Conservation (phyloP, 306 rosid genomes). For the Vigna hirtella region DNA sequence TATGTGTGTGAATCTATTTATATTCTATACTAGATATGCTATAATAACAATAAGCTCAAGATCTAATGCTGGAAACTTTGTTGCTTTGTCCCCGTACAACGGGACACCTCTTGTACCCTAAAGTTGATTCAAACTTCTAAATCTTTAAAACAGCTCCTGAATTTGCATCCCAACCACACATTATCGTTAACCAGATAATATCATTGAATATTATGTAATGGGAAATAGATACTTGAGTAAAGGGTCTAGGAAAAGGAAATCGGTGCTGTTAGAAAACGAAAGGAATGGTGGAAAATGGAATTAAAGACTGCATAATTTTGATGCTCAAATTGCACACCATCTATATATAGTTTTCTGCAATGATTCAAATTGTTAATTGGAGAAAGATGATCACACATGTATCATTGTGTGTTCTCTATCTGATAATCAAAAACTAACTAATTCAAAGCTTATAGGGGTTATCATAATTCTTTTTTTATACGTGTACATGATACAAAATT, state of each 20-base stretch:
- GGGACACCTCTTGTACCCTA: slow-evolving; percentile 64
- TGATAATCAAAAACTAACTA: neutral
- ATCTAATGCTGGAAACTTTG: slow-evolving; percentile 48
- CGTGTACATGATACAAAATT: neutral
- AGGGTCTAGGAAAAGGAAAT: neutral
- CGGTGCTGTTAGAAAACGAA: neutral
- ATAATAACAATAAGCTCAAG: slow-evolving; percentile 40
- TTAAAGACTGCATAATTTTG: slow-evolving; percentile 22
- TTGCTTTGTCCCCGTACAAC: slow-evolving; percentile 62
- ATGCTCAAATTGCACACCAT: neutral
- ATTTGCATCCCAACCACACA: slow-evolving; percentile 48
- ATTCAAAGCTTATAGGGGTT: neutral
- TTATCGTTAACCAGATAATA: slow-evolving; percentile 61
- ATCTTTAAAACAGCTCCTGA: slow-evolving; percentile 35
- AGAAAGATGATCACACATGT: neutral
- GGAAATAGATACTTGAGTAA: slow-evolving; percentile 34
- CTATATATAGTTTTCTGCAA: neutral
- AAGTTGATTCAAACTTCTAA: slow-evolving; percentile 58
- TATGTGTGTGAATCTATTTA: slow-evolving; percentile 23
- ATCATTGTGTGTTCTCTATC: neutral
- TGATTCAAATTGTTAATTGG: neutral
- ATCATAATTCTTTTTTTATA: neutral
- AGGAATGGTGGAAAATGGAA: neutral
- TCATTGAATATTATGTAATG: slow-evolving; percentile 33
- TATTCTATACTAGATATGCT: slow-evolving; percentile 40